phyloP scores from a whole-genome alignment of 192 early-diverging fungal species.

The Rhizophagus prolifer region DNA sequence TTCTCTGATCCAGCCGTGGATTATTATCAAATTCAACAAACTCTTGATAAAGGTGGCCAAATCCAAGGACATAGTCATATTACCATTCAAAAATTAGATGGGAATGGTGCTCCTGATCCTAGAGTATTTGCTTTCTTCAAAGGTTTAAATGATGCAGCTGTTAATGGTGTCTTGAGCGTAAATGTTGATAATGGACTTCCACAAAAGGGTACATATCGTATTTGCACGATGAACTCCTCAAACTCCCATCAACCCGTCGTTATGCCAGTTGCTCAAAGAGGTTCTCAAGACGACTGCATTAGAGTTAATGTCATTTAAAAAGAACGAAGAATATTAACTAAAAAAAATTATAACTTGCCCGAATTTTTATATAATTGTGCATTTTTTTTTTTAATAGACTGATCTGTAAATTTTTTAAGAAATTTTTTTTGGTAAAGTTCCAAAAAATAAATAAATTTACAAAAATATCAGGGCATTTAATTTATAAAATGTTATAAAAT shows the following conservation, averaged over 20 bases:
- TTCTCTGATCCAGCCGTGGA: too few relatives aligned
- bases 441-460: too few relatives aligned
- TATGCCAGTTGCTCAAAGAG: conserved; percentile 33
- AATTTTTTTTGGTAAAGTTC: too few relatives aligned
- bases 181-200: neutral
- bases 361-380: too few relatives aligned
- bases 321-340: too few relatives aligned
- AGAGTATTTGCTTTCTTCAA: conserved; percentile 1
- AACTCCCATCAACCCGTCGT: conserved; percentile 18
- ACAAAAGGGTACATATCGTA: neutral
- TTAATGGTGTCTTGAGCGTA: neutral
- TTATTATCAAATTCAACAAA: neutral
- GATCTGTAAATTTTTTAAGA: too few relatives aligned
- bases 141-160: neutral
- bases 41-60: neutral
- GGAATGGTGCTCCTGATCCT: neutral
- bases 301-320: neutral
- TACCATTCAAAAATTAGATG: neutral
- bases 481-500: too few relatives aligned
- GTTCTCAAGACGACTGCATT: conserved; percentile 31
- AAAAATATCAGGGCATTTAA: neutral
- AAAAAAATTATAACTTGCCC: too few relatives aligned
- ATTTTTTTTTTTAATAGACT: too few relatives aligned
- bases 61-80: conserved; percentile 9
- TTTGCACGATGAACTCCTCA: conserved; percentile 16